Base-by-base conservation (phyloP, 1,284 basidiomycete species). In the Cryptococcus sp. region DNA sequence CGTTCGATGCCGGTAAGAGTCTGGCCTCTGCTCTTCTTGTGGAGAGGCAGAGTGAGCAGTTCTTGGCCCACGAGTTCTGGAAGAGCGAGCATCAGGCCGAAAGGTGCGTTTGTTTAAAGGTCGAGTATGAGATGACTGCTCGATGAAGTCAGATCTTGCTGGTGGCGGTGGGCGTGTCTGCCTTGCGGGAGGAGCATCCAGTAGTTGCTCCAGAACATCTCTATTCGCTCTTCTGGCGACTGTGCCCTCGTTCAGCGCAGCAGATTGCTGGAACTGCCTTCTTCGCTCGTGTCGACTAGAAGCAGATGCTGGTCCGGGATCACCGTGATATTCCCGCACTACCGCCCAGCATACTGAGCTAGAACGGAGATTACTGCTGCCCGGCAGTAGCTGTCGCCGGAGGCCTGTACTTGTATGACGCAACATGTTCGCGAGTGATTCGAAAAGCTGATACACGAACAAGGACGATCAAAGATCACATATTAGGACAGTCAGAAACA, bases 271-370 rank as follows among this genome's bases (percentile, higher is more conserved):
- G 3, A 54, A 16, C 13, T 50, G 31, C 16, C 45, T 40, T 39
- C 64, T 48, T 15, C 51, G 35, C 1, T 47, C 39, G 22, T 62
- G 49, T 13, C 56, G 60, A 55, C 60, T 44, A 7, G 50, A 51
- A n/a, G 56, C 27, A 17, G 65, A 61, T 10, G 59, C 54, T 3
- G 65, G 65, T 20, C 65, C 66, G 2, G 64, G 66, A 54, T 68
- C 66, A 16, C 66, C 66, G 25, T 62, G 56, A 41, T 64, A 59
- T 42, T 58, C 58, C 46, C 56, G 60, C 15, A 47, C 53, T 35
- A 31, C 22, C 13, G 6, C 2, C 7, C 22, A 25, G 46, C 19
- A 16, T 22, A 47, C 27, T n/a, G 46, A 47, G 31, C 31, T 35
- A 8, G 31, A 4, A 2, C 5, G 31, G 8, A 35, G 2, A 13